Evolutionary conservation across 2,329 filamentous ascomycete species (phyloP), one percentile per base, ranked within the genome.

Genomic region (Alternaria metachromatica): DNA sequence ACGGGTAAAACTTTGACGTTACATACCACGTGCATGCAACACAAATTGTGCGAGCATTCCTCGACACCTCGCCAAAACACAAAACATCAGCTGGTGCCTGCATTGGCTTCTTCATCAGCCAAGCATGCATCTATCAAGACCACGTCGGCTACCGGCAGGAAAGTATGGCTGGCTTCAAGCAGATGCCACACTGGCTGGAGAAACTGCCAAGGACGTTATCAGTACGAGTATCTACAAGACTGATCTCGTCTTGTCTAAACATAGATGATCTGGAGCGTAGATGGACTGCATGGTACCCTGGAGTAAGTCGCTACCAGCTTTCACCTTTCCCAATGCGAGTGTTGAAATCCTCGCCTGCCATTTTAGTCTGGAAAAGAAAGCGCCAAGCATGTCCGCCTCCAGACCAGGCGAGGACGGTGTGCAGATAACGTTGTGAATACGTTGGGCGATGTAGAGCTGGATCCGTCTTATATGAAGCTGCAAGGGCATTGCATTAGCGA

Each of bases 401-500:
- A 72, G 71, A 69, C 60, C 59, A 9, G 65, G 50, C 25, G 28
- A 57, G n/a, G 28, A 43, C 26, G 45, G 41, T 62, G 49, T 21
- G 54, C 54, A 67, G 58, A 62, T 67, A 60, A 55, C 49, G 21
- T 63, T 43, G 48, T 61, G 33, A 41, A 63, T 45, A 15, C 63
- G 62, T 67, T 62, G 64, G 65, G 63, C 45, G 44, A 46, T 51
- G 65, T 63, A 58, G 58, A 44, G 45, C 62, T 55, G 54, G 51
- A 45, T 33, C 64, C 56, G 59, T 48, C 51, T 65, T 64, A 60
- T 58, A 62, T 62, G n/a, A 53, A 62, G 44, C 58, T 72, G 65
- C 68, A 75, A 71, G 72, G 70, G 67, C 62, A 44, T 64, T 71
- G 66, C 65, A 55, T 58, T 65, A 65, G 61, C 67, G 68, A 68